Evolutionary conservation across 225 moss, liverwort and hornwort genomes (phyloP), one percentile per base, ranked within the genome.

Genomic region (Polytrichum commune): DNA sequence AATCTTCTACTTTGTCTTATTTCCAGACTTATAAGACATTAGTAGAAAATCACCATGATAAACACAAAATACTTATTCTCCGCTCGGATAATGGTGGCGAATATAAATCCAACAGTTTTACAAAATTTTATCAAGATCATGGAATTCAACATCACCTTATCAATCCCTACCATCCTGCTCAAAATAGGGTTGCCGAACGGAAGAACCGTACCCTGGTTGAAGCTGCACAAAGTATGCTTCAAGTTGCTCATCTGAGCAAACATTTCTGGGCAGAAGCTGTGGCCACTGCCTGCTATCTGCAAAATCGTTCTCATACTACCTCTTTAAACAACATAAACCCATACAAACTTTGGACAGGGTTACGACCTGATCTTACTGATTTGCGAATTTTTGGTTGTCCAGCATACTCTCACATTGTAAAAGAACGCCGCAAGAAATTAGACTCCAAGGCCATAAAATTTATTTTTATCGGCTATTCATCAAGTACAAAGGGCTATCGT

Each of bases 251-350:
- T 1, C 13, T 63, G 1, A 54, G 9, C 0, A 64, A 0, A 32
- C 33, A 54, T 1, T 70, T 64, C 27, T 76, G 35, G 35, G 64
- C 63, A 18, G 32, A 76, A 64, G 69, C 13, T 9, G 5, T 70
- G 2, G 54, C 64, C 8, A 70, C 26, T 23, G 18, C 63, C 1
- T 75, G 30, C 18, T 75, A 69, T 26, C 5, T 69, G 18, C 63
- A 75, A 69, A 75, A 69, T 54, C 53, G 53, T 22, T 74, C 67
- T 18, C 67, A 74, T 60, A 67, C 27, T 10, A 26, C 67, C 0
- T 8, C 38, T 5, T 46, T 74, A 27, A 4, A 25, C 8, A 19
- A 73, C 19, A 10, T 38, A 1, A 67, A 13, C 16, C 58, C 60
- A 1, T 67, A 60, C 33, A 6, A 74, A n/a, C 28, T 67, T 26